Evolutionary conservation across 345 rosid genomes (phyloP), one percentile per base, ranked within the genome.

Genomic region (Salix koriyanagi): DNA sequence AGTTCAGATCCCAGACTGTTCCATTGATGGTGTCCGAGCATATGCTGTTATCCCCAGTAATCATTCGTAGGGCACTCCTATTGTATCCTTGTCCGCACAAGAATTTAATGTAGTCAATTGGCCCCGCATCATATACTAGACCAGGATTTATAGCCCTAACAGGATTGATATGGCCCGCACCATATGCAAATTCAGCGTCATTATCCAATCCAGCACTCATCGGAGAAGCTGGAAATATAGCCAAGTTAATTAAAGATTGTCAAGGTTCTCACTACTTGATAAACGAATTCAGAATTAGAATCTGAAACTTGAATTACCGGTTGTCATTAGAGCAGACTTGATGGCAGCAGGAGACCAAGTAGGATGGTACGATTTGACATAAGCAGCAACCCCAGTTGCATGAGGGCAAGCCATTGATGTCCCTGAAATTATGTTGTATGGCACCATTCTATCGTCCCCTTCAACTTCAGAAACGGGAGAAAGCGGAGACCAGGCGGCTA

Each of bases 351-450:
- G 83, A 26, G 89, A 86, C 85, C 86, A 82, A 15, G 73, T 71
- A 0, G 87, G 82, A 21, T 77, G 77, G 67, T 79, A 71, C 25
- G 90, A 81, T 76, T 84, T 88, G 74, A 88, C 10, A 42, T 83
- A 87, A 30, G 88, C 84, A 30, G 90, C 94, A 4, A 69, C 79
- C 15, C 80, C 93, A 48, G 89, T 76, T 26, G 78, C 87, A 69
- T 88, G 90, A 2, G 91, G 90, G 37, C 89, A 88, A 56, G 93
- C 79, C 90, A 90, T 87, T 26, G 93, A 90, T 64, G 89, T 87
- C 25, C 91, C 91, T 7, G 88, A 84, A 8, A 67, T 0, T 61
- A 88, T 79, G 58, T 85, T 90, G 75, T 80, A 86, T 8, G 65
- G 77, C 4, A 73, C 81, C 34, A 42, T 28, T 69, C 87, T 84